A percentile compares a stretch with the other conserved stretches of the same genome.
Evolutionary conservation across 2,329 filamentous ascomycete species (phyloP).

Genomic region (Colletotrichum lindemuthianum): DNA sequence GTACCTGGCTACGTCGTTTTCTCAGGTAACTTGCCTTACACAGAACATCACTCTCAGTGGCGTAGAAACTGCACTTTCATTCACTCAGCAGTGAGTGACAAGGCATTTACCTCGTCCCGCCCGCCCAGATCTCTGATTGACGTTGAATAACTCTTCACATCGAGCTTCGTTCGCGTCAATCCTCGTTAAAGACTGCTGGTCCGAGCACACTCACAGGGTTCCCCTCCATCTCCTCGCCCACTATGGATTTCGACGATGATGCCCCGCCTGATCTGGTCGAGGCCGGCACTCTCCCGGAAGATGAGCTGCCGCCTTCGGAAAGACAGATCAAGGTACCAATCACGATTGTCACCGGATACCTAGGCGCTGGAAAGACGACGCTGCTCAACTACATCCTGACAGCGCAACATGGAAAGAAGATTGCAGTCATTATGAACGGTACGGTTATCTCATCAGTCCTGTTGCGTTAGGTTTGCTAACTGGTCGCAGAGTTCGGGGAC

Average conservation of each 20-base stretch:
- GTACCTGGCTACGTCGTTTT: conserved; percentile 1
- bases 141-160: neutral
- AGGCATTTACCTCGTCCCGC: neutral
- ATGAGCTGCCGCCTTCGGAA: conserved; percentile 54
- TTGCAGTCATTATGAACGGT: conserved; percentile 97
- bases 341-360: conserved; percentile 89
- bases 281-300: conserved; percentile 47
- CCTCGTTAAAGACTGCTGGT: conserved; percentile 8
- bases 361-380: conserved; percentile 96
- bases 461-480: conserved; percentile 29
- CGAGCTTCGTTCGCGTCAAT: neutral
- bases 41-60: neutral
- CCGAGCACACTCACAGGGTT: conserved; percentile 31
- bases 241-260: conserved; percentile 74
- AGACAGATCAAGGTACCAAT: conserved; percentile 77
- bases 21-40: neutral
- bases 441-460: conserved; percentile 27
- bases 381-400: conserved; percentile 95
- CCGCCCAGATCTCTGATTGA: no score
- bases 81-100: neutral
- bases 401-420: conserved; percentile 95
- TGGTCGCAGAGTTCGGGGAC: conserved; percentile 77
- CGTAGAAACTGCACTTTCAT: neutral
- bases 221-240: conserved; percentile 34
- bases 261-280: conserved; percentile 72